Percentiles rank a stretch among this genome's conserved stretches.
These are phyloP conservation scores for Trichoderma oligosporum DNA, from an alignment of 2,329 filamentous ascomycete species.

Conservation along the genomic window DNA sequence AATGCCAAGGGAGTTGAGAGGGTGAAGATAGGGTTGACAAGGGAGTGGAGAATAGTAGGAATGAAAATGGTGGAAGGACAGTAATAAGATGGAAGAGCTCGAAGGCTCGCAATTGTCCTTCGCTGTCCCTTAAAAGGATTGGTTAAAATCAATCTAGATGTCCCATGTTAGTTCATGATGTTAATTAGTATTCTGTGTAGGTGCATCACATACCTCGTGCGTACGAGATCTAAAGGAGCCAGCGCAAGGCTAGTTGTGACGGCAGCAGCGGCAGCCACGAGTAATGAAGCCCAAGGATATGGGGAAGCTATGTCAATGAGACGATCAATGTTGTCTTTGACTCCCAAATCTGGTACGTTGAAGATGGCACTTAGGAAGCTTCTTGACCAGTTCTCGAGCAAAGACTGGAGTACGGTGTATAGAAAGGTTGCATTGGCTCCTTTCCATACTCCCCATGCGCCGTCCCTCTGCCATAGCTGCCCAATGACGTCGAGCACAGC, in stretches of 20 bases:
- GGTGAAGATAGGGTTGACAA: constrained; percentile 77
- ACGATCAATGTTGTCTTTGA: constrained; percentile 74
- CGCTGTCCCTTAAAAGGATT: constrained; percentile 70
- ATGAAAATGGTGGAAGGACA: constrained; percentile 68
- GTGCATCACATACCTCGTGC: constrained; percentile 54
- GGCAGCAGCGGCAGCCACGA: constrained; percentile 62
- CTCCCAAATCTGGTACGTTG: constrained; percentile 79
- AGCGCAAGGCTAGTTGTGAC: constrained; percentile 75
- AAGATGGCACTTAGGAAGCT: constrained; percentile 87
- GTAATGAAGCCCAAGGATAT: constrained; percentile 75
- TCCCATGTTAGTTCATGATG: constrained; percentile 29
- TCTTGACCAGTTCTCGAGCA: constrained; percentile 87
- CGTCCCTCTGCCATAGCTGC: constrained; percentile 85
- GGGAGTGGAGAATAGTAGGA: constrained; percentile 82
- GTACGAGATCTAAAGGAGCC: constrained; percentile 82
- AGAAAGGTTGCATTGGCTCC: constrained; percentile 88
- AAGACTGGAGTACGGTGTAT: constrained; percentile 79
- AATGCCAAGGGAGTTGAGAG: constrained; percentile 81
- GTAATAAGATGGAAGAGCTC: constrained; percentile 71
- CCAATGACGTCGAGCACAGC: constrained; percentile 83
- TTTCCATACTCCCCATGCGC: constrained; percentile 92
- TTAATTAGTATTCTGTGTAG: background rate
- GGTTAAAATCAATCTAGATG: constrained; percentile 72
- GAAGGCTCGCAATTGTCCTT: constrained; percentile 73
- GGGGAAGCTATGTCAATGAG: constrained; percentile 69